Conservation (phyloP, 371 early-diverging fungal genomes). For the Umbelopsis sp. region DNA sequence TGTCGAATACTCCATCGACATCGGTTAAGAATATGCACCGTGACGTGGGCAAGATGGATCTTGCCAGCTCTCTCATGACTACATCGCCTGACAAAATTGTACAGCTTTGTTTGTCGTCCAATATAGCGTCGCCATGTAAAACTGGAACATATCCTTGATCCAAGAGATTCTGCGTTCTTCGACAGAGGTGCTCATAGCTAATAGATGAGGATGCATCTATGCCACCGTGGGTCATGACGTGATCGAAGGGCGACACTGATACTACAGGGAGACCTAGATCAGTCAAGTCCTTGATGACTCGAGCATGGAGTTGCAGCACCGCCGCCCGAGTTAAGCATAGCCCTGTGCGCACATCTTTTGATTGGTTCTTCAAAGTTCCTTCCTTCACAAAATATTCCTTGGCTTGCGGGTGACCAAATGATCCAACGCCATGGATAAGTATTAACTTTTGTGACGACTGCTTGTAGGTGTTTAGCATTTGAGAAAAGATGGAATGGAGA, state of each 20-base stretch:
- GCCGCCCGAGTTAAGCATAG: conserved; percentile 18
- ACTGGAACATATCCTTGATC: conserved; percentile 47
- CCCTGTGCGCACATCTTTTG: conserved; percentile 33
- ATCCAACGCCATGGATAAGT: conserved; percentile 53
- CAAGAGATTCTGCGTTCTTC: conserved; percentile 31
- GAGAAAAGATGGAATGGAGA: conserved; percentile 27
- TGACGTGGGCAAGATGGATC: conserved; percentile 24
- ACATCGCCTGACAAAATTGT: conserved; percentile 56
- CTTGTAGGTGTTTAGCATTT: conserved; percentile 33
- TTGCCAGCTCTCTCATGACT: conserved; percentile 42
- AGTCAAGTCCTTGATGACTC: conserved; percentile 30
- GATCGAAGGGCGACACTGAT: conserved; percentile 43
- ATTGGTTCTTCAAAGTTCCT: conserved; percentile 24
- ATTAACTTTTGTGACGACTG: conserved; percentile 29
- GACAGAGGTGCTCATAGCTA: conserved; percentile 22
- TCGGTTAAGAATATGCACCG: conserved; percentile 58
- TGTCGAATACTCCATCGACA: conserved; percentile 48
- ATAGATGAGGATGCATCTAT: conserved; percentile 23
- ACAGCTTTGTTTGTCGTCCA: conserved; percentile 41
- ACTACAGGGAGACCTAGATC: conserved; percentile 37
- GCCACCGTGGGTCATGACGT: conserved; percentile 33
- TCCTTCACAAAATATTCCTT: conserved; percentile 37
- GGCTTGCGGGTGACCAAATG: conserved; percentile 57
- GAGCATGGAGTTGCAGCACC: conserved; percentile 30
- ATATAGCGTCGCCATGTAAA: conserved; percentile 53